Evolutionary conservation across 1,284 basidiomycete species (phyloP).

Genomic region (Marasmius sp.): DNA sequence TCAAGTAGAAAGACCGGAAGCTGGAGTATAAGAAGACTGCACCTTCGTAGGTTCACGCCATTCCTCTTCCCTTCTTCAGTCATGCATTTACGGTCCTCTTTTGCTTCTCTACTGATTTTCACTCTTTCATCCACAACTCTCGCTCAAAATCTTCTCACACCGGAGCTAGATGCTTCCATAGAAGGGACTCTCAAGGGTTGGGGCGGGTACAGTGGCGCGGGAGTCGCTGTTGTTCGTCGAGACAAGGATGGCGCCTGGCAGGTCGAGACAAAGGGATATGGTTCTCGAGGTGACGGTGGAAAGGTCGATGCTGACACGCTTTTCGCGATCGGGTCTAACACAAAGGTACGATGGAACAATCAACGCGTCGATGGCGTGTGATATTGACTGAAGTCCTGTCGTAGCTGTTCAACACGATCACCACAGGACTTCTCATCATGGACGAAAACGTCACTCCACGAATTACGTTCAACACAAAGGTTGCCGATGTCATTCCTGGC

Average conservation of each 20-base stretch:
- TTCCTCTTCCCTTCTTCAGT: background rate
- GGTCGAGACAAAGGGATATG: constrained; percentile 22
- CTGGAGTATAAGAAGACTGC: background rate
- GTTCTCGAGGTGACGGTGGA: constrained; percentile 16
- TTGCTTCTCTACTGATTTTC: background rate
- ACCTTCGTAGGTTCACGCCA: background rate
- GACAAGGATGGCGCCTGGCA: constrained; percentile 14
- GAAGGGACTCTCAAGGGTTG: constrained; percentile 14
- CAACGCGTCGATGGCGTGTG: constrained; percentile 8
- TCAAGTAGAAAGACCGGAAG: background rate
- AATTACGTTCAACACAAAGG: constrained; percentile 23
- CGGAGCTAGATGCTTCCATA: constrained; percentile 13
- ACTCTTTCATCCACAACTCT: background rate
- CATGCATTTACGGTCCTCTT: background rate
- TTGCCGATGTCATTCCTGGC: constrained; percentile 21
- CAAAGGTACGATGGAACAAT: constrained; percentile 14
- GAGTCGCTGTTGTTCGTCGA: constrained; percentile 18
- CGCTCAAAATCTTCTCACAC: background rate
- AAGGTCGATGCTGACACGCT: constrained; percentile 20
- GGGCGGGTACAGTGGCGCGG: constrained; percentile 19
- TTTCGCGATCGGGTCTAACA: constrained; percentile 23
- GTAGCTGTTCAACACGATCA: constrained; percentile 23
- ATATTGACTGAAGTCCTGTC: background rate
- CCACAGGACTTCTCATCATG: constrained; percentile 24
- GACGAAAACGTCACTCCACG: constrained; percentile 23